Evolutionary conservation across 148 eudicot genomes (phyloP).

Genomic region (Drosera capensis): DNA sequence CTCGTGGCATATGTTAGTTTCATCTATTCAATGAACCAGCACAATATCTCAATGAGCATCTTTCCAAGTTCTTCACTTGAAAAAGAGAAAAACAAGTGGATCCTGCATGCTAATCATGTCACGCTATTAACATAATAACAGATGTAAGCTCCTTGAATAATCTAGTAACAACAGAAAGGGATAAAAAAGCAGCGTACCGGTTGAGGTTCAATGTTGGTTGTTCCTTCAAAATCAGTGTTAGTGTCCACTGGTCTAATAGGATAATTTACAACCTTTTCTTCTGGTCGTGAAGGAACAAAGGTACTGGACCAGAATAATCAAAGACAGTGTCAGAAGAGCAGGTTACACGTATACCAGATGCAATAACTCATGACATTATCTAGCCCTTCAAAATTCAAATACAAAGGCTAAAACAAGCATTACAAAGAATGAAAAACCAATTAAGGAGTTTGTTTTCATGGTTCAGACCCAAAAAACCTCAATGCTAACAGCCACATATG

Average conservation of each 20-base stretch:
- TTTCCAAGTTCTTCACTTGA: too few relatives aligned
- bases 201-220: slow-evolving; percentile 77
- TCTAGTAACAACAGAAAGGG: not conserved
- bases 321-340: too few relatives aligned
- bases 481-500: not conserved
- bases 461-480: not conserved
- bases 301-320: slow-evolving; percentile 45
- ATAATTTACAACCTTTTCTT: slow-evolving; percentile 75
- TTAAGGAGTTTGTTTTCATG: too few relatives aligned
- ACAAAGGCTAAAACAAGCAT: not conserved
- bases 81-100: too few relatives aligned
- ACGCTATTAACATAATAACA: too few relatives aligned
- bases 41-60: too few relatives aligned
- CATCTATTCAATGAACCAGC: too few relatives aligned
- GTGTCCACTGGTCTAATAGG: slow-evolving; percentile 93
- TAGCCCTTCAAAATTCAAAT: slow-evolving; percentile 2
- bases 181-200: slow-evolving; percentile 32
- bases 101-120: too few relatives aligned
- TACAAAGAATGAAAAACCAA: not conserved
- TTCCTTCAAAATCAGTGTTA: slow-evolving; percentile 86
- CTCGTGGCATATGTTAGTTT: too few relatives aligned
- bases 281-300: slow-evolving; percentile 64
- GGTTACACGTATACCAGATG: too few relatives aligned
- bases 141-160: too few relatives aligned
- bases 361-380: too few relatives aligned